Evolutionary conservation across 1,284 basidiomycete species (phyloP).

Genomic region (Trichosporon ovoides): DNA sequence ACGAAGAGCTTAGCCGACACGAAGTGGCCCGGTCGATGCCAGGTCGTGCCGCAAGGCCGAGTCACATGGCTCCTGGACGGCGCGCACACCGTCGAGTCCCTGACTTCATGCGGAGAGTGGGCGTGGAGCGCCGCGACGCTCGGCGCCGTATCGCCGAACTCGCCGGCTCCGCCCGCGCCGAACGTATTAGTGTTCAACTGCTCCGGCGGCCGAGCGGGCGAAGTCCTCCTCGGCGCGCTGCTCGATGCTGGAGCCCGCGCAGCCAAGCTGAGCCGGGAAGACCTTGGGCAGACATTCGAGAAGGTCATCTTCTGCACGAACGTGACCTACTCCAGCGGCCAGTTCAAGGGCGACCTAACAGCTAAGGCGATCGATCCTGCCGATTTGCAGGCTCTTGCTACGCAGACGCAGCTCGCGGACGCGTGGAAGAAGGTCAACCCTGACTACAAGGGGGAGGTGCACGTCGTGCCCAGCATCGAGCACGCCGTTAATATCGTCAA

Average conservation of each 20-base stretch:
- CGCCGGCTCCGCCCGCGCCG: slow-evolving; percentile 5
- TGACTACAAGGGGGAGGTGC: slow-evolving; percentile 59
- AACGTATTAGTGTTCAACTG: slow-evolving; percentile 91
- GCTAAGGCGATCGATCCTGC: slow-evolving; percentile 61
- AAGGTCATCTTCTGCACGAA: slow-evolving; percentile 92
- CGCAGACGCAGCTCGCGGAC: slow-evolving; percentile 67
- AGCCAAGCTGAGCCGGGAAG: slow-evolving; percentile 49
- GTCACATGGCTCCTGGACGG: slow-evolving; percentile 90
- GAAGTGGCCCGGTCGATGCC: slow-evolving; percentile 93
- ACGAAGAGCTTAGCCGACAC: slow-evolving; percentile 64
- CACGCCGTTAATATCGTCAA: slow-evolving; percentile 68
- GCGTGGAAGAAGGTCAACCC: slow-evolving; percentile 68
- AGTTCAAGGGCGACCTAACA: slow-evolving; percentile 80
- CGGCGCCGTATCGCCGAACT: slow-evolving; percentile 1
- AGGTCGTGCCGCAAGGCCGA: slow-evolving; percentile 59
- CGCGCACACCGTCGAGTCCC: slow-evolving; percentile 88
- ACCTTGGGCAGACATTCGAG: slow-evolving; percentile 58
- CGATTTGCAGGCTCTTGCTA: slow-evolving; percentile 64
- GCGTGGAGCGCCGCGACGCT: slow-evolving; percentile 28
- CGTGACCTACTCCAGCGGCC: slow-evolving; percentile 82
- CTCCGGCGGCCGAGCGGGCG: slow-evolving; percentile 79
- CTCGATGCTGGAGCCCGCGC: slow-evolving; percentile 35
- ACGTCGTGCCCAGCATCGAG: slow-evolving; percentile 82
- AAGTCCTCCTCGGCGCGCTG: slow-evolving; percentile 64
- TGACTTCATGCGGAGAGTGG: slow-evolving; percentile 86